Conservation (phyloP, 192 early-diverging fungal species). For the Thoreauomyces humboldtii region DNA sequence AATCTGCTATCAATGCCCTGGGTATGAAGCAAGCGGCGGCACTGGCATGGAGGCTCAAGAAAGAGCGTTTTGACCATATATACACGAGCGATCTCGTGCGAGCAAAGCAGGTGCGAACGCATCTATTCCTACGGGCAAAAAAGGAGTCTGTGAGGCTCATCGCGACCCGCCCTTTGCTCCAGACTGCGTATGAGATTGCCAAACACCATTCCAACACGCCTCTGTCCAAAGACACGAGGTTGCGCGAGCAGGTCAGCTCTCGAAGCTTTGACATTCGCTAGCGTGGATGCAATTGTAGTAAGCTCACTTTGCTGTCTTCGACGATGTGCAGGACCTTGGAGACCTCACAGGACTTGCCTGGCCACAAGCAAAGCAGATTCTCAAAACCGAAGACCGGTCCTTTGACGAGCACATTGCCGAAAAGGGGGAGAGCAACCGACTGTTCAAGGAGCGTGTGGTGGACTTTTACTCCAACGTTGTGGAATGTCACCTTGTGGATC, state of each 20-base stretch:
- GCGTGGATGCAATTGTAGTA: no score
- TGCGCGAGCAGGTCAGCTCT: constrained; percentile 42
- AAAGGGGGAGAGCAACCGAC: constrained; percentile 34
- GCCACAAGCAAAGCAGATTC: constrained; percentile 40
- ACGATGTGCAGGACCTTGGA: constrained; percentile 37
- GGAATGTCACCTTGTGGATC: constrained; percentile 37
- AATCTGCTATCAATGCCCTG: constrained; percentile 33
- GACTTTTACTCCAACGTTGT: constrained; percentile 47
- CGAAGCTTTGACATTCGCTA: constrained; percentile 23
- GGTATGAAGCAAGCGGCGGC: constrained; percentile 40
- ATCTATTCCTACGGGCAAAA: no score
- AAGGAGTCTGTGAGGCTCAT: no score
- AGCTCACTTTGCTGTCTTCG: no score
- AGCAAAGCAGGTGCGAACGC: constrained; percentile 36
- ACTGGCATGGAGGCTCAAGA: constrained; percentile 41
- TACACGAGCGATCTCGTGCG: constrained; percentile 44
- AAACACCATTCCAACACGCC: constrained; percentile 34
- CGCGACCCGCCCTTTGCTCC: neutral
- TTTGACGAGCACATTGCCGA: constrained; percentile 42
- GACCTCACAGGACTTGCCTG: constrained; percentile 43
- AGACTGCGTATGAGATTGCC: constrained; percentile 47
- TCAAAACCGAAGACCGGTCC: constrained; percentile 37
- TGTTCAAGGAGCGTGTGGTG: constrained; percentile 40
- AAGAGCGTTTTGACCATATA: constrained; percentile 45
- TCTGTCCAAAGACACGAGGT: constrained; percentile 30